Evolutionary conservation across 192 early-diverging fungal genomes (phyloP).

Genomic region (Kickxella alabastrina): DNA sequence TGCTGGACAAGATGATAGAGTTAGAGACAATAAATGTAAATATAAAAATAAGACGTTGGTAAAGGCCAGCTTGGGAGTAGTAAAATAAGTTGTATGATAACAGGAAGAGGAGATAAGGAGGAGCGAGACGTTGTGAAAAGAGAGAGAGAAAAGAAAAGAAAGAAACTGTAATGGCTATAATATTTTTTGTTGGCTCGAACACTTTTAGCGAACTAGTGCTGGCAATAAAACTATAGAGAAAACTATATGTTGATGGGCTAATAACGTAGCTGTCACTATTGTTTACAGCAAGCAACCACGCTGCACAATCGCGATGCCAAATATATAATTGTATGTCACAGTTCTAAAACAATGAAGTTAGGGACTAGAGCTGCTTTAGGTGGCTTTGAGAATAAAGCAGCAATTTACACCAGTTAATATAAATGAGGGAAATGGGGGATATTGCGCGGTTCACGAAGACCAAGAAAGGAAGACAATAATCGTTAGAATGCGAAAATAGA

Average conservation of each 20-base stretch:
- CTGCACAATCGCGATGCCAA: constrained; percentile 1
- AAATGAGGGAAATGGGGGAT: constrained; percentile 9
- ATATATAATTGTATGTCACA: not conserved
- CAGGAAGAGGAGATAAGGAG: too few relatives aligned
- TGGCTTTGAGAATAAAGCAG: constrained; percentile 7
- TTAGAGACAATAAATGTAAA: constrained; percentile 2
- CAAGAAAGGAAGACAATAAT: constrained; percentile 3
- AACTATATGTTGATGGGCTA: too few relatives aligned
- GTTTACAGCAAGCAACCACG: not conserved
- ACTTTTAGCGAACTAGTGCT: too few relatives aligned
- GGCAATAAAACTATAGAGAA: too few relatives aligned
- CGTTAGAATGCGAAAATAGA: not conserved
- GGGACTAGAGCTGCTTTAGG: constrained; percentile 1
- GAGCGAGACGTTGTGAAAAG: too few relatives aligned
- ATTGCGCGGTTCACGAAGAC: not conserved
- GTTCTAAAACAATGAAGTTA: not conserved
- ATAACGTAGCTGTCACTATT: too few relatives aligned
- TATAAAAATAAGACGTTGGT: constrained; percentile 4
- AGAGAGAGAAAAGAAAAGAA: too few relatives aligned
- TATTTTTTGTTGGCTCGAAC: too few relatives aligned
- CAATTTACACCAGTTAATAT: not conserved
- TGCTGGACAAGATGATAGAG: not conserved
- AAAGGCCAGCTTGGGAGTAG: constrained; percentile 27
- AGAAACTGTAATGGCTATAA: too few relatives aligned
- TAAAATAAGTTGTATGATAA: too few relatives aligned